Evolutionary conservation across 169 alveolate genomes (phyloP).

Genomic region (Perkinsus olseni): DNA sequence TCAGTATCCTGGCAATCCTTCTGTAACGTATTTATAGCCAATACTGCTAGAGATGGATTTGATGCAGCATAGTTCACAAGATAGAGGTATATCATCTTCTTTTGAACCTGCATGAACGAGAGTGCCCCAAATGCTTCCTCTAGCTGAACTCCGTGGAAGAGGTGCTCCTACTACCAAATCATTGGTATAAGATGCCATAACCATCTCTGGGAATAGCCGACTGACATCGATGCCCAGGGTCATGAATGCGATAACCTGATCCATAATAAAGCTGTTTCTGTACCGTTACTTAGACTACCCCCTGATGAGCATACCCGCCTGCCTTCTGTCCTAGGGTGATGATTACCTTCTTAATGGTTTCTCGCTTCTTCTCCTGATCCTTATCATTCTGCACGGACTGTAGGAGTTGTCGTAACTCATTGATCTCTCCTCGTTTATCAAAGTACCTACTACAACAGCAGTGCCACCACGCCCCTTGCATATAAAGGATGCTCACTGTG

Average conservation of each 20-base stretch:
- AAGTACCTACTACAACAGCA: background rate
- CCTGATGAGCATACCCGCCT: constrained; percentile 25
- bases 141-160: background rate
- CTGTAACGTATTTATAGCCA: constrained; percentile 93
- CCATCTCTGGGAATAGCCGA: constrained; percentile 90
- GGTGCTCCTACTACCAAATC: constrained; percentile 65
- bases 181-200: constrained; percentile 87
- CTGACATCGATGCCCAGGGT: constrained; percentile 93
- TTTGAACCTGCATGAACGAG: constrained; percentile 54
- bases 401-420: constrained; percentile 64
- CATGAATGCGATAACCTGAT: constrained; percentile 67
- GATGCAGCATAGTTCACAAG: constrained; percentile 73
- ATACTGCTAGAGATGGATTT: constrained; percentile 88
- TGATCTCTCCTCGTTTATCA: constrained; percentile 67
- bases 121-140: background rate
- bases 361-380: constrained; percentile 69
- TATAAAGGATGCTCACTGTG: background rate
- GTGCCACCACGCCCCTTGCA: background rate
- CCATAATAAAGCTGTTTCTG: background rate
- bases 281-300: background rate
- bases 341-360: constrained; percentile 73
- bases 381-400: constrained; percentile 63
- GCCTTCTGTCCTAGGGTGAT: constrained; percentile 62
- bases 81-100: constrained; percentile 95
- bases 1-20: constrained; percentile 90